Evolutionary conservation across 306 rosid genomes (phyloP), one percentile per base, ranked within the genome.

Genomic region (Rosa rugosa): DNA sequence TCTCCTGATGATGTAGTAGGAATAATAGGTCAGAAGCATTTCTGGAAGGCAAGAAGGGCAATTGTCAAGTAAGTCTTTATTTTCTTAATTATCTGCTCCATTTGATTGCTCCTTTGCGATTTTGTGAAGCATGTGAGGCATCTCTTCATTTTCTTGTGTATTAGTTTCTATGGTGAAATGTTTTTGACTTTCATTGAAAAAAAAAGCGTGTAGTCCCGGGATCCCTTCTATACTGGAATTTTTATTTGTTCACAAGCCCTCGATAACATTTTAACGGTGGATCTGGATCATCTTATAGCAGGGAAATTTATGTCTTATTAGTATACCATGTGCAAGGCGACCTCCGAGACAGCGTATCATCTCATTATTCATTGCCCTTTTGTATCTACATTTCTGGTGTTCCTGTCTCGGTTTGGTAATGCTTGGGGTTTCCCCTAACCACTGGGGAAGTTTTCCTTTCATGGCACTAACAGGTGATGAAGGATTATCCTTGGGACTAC

Each of bases 31-130:
- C 98, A 88, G 84, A 90, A 91, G 79, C 97, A 87, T 83, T 96
- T 96, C 84, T 93, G 96, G 99, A 96, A 90, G 87, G 99, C 99
- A 11, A 91, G 99, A 87, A 93, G 83, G 83, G 98, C 85, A 64
- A 96, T 96, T 75, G 86, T 80, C 86, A 87, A 86, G 99, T 96
- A 93, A 88, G 98, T 83, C 63, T 71, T 18, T 18, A 49, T 80
- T 6, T 62, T 75, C n/a, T 71, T 81, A 34, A 18, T 60, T 56
- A 45, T 57, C 18, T 56, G 73, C 34, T 51, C 38, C 53, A 79
- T 67, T 75, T 31, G 65, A 1, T 73, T 57, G 50, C 31, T 40
- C 49, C 71, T 67, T 65, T 67, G 49, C 8, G 8, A 40, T 67
- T 67, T n/a, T 44, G 31, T 67, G 71, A 67, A 67, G 50, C 71